Base-by-base conservation (phyloP, 2,329 filamentous ascomycete species). In the Sporothrix brunneoviolacea region DNA sequence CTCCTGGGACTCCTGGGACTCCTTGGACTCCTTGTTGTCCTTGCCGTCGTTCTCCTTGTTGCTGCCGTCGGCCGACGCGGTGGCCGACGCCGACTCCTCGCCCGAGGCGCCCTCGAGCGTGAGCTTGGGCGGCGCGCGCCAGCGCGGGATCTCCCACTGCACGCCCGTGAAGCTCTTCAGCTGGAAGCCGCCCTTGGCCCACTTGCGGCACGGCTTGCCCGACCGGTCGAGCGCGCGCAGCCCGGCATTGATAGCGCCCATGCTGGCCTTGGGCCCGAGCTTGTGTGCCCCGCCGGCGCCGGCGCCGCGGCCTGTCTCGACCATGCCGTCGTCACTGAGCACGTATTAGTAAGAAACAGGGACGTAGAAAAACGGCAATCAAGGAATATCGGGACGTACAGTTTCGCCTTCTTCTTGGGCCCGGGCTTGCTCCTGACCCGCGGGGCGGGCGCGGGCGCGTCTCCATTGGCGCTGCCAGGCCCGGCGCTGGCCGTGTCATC, bases 231-330 rank as follows among this genome's bases (percentile, higher is more conserved):
- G 86, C 12, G 93, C 91, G 50, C 93, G 88, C 44, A 98, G 83
- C 47, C 89, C 88, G 49, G 93, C 93, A 65, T 98, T 98, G 76
- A 98, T 98, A 53, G 91, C 91, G 57, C 93, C 93, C 62, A 91
- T 88, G 66, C 96, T 97, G 46, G 91, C 91, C 69, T 96, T 97
- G 59, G 93, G 93, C 4, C 91, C 91, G 22, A 97, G 84, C 67
- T 95, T 95, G 69, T 91, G 88, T 45, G 76, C 73, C 49, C 76
- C 75, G 6, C 72, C 70, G 40, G 73, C 69, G 60, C 75, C 71
- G 54, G 67, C 59, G 68, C n/a, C n/a, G n/a, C 67, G 49, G 16
- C 54, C 71, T 63, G 79, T 75, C 59, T 84, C 81, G 62, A 80
- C 75, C 27, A 76, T 75, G 27, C 80, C 80, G 59, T 84, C 81